Evolutionary conservation across 257 asterid species (phyloP), one percentile per base, ranked within the genome.

Genomic region (Prunella vulgaris): DNA sequence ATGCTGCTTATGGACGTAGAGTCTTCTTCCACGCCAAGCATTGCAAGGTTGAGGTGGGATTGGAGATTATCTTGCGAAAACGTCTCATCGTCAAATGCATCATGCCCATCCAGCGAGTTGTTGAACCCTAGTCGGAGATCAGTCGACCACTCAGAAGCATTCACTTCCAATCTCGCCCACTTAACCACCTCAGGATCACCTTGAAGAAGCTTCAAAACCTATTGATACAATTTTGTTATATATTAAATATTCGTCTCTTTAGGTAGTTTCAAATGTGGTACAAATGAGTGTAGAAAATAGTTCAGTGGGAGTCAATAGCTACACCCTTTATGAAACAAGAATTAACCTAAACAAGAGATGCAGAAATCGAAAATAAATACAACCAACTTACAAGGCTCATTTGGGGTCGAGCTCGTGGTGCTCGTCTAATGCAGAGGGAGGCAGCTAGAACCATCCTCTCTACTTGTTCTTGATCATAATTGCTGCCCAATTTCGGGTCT

Each of bases 361-460:
- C 9, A n/a, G 44, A 59, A 14, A 59, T 57, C 38, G 12, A 48
- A 69, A 22, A n/a, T n/a, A n/a, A 14, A 3, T 42, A n/a, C n/a
- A n/a, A n/a, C n/a, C n/a, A 48, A 85, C 94, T 85, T 82, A 94
- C 99, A 22, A 79, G 80, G 79, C 87, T 85, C 92, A 87, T 91
- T 33, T 91, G 93, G 30, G 99, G 99, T 32, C 99, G 86, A 76
- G 96, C 96, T 75, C 90, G 83, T 17, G 97, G 90, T 59, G 95
- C 85, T 21, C 95, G 97, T 63, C 97, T 81, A 60, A 88, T 85
- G 46, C 99, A 91, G 71, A 94, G 95, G 30, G 90, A 83, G 67
- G 99, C 93, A 68, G 99, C 93, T 38, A 94, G 81, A 57, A 82
- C 84, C 96, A 89, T 85, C 75, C 93, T 87, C 84, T 91, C 97